These are phyloP conservation scores for Anethum foeniculum DNA, from an alignment of 140 eudicot species.

Conservation along the genomic window DNA sequence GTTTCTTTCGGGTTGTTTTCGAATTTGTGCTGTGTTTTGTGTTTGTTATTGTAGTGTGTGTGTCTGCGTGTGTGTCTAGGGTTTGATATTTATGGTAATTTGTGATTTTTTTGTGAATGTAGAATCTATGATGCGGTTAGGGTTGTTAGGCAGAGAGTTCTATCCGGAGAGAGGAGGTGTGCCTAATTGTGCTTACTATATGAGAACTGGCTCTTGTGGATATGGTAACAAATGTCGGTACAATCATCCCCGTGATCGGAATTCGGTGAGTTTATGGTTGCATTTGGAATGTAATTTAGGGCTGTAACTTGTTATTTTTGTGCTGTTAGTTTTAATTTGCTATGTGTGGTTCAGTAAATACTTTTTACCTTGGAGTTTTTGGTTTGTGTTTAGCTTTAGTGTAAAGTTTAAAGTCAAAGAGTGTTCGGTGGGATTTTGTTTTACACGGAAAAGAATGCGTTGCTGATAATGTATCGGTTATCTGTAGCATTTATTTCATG, in stretches of 20 bases:
- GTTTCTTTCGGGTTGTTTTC: conserved; percentile 15
- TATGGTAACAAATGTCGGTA: conserved; percentile 88
- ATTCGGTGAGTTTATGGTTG: conserved; percentile 34
- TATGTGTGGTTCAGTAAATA: neutral
- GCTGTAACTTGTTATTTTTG: neutral
- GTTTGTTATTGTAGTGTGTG: neutral
- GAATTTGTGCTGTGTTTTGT: conserved; percentile 2
- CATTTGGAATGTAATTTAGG: neutral
- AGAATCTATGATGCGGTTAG: conserved; percentile 71
- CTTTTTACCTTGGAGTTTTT: neutral
- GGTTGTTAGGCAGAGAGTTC: conserved; percentile 41
- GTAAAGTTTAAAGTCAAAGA: neutral
- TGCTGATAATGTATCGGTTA: neutral
- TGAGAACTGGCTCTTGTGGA: conserved; percentile 87
- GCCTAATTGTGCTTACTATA: conserved; percentile 76
- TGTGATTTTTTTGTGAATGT: conserved; percentile 12
- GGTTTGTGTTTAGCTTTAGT: neutral
- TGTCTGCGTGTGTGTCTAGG: conserved; percentile 12
- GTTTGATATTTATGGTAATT: neutral
- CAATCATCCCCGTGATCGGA: conserved; percentile 84
- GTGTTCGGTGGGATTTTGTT: neutral
- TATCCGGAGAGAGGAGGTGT: conserved; percentile 85
- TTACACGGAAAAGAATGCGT: neutral
- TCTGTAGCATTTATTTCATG: neutral
- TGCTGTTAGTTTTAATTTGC: neutral